Conservation (phyloP, 2,329 filamentous ascomycete species). For the Scedosporium aurantiacum region DNA sequence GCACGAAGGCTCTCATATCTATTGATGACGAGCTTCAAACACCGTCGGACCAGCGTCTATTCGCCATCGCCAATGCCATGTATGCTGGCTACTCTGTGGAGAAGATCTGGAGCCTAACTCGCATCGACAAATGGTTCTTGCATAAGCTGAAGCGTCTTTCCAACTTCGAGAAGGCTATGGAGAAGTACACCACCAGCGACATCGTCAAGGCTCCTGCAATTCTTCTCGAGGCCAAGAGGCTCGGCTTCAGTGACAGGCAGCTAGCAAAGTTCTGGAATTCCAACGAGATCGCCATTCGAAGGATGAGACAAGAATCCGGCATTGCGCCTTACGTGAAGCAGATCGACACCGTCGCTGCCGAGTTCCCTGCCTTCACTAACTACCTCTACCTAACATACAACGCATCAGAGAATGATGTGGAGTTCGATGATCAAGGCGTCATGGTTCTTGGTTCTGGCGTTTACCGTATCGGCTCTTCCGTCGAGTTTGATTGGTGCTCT, state of each 20-base stretch:
- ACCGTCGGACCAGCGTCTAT: constrained; percentile 91
- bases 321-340: constrained; percentile 91
- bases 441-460: constrained; percentile 96
- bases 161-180: constrained; percentile 76
- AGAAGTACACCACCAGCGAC: constrained; percentile 52
- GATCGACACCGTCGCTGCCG: constrained; percentile 95
- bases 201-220: constrained; percentile 52
- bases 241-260: constrained; percentile 90
- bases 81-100: constrained; percentile 84
- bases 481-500: constrained; percentile 99
- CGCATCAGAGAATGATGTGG: constrained; percentile 71
- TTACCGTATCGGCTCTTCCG: constrained; percentile 92
- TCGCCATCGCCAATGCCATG: constrained; percentile 98
- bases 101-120: constrained; percentile 96
- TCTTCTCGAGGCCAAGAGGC: constrained; percentile 76
- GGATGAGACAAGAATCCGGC: constrained; percentile 71
- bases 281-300: constrained; percentile 82
- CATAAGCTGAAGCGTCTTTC: constrained; percentile 82
- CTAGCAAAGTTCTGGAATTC: constrained; percentile 90
- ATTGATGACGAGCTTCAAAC: constrained; percentile 95
- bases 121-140: constrained; percentile 98
- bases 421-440: constrained; percentile 79
- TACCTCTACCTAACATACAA: constrained; percentile 97
- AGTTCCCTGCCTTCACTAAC: constrained; percentile 90
- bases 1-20: constrained; percentile 84